phyloP scores from a whole-genome alignment of 2,329 filamentous ascomycete genomes.

The Neofusicoccum kwambonambiense region DNA sequence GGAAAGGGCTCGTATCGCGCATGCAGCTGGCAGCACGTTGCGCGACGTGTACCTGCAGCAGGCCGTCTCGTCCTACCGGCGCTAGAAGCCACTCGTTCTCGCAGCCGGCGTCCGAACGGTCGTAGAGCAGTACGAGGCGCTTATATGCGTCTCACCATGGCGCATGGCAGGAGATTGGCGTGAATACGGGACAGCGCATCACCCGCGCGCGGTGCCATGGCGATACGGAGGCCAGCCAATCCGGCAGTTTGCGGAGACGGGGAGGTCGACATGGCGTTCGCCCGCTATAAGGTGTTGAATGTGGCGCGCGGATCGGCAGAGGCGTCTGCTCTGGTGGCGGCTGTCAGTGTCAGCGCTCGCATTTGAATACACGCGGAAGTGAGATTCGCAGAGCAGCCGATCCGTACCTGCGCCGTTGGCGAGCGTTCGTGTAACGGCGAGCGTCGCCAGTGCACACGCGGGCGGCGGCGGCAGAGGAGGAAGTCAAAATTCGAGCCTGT shows the following conservation, averaged over 20 bases:
- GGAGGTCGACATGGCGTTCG: background rate
- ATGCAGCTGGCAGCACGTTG: constrained; percentile 1
- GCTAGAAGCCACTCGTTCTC: no score
- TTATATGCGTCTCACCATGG: constrained; percentile 1
- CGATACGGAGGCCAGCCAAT: background rate
- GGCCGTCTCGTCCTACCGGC: background rate
- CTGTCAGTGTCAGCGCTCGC: background rate
- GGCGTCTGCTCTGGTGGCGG: background rate
- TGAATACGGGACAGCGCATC: constrained; percentile 8
- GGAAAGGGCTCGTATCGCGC: background rate
- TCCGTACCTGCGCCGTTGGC: constrained; percentile 3
- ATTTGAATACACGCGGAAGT: background rate
- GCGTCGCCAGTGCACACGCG: background rate
- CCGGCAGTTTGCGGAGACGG: background rate
- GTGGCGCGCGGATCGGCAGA: background rate
- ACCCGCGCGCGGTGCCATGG: background rate
- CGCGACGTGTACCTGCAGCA: constrained; percentile 17
- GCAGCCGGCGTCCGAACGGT: background rate
- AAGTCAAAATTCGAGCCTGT: background rate
- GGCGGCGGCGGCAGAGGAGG: background rate
- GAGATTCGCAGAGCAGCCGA: background rate
- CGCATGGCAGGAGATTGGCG: constrained; percentile 11
- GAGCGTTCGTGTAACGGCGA: constrained; percentile 5
- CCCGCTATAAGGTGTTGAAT: background rate
- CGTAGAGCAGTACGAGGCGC: constrained; percentile 8